phyloP scores from a whole-genome alignment of 192 early-diverging fungal genomes.

The Podila horticola region DNA sequence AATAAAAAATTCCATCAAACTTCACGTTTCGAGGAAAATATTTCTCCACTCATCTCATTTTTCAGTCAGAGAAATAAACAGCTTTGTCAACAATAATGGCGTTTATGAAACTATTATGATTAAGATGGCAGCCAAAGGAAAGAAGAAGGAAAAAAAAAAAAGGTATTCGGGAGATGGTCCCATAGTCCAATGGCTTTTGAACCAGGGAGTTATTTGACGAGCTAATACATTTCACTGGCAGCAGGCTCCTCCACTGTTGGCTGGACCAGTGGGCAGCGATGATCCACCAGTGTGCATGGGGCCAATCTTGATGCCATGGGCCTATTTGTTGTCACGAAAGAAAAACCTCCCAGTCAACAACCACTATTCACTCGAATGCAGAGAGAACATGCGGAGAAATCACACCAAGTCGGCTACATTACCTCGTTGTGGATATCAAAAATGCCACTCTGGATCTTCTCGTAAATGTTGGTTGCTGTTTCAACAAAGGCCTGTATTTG shows the following conservation, averaged over 20 bases:
- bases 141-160: constrained; percentile 7
- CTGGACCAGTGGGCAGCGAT: constrained; percentile 59
- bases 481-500: constrained; percentile 73
- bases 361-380: neutral
- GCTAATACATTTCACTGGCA: constrained; percentile 32
- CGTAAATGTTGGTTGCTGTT: constrained; percentile 82
- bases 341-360: neutral
- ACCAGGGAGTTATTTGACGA: neutral
- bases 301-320: constrained; percentile 69
- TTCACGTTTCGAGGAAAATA: no score
- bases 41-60: neutral
- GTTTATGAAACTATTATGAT: neutral
- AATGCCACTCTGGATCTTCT: constrained; percentile 81
- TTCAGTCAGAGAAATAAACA: neutral
- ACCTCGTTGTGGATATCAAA: constrained; percentile 79
- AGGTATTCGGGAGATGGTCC: neutral
- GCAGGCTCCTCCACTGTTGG: constrained; percentile 44
- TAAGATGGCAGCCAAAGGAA: constrained; percentile 3
- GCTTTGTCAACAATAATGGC: neutral
- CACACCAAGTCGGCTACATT: constrained; percentile 1
- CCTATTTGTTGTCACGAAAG: constrained; percentile 19
- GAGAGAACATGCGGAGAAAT: neutral
- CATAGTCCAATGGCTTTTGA: constrained; percentile 11
- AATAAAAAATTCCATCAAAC: constrained; percentile 2
- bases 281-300: constrained; percentile 68